Evolutionary conservation across 371 early-diverging fungal genomes (phyloP).

Genomic region (Rhizopus sp.): DNA sequence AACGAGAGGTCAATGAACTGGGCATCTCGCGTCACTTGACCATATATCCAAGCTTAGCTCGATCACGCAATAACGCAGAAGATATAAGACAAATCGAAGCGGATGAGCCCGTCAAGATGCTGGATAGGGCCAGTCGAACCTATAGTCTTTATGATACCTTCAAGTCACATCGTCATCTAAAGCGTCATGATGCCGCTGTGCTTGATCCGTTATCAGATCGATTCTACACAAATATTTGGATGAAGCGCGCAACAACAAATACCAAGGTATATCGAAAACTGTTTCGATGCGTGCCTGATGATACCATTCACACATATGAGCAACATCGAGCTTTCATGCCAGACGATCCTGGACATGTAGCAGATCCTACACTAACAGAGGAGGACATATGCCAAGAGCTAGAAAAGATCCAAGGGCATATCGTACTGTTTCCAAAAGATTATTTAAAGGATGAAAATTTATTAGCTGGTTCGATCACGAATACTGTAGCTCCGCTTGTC

Average conservation of each 20-base stretch:
- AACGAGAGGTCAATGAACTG: neutral
- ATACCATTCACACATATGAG: conserved; percentile 64
- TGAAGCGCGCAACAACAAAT: conserved; percentile 65
- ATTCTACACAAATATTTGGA: conserved; percentile 69
- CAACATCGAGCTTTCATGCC: conserved; percentile 64
- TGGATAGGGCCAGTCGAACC: conserved; percentile 40
- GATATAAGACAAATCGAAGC: conserved; percentile 35
- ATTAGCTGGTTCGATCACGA: conserved; percentile 55
- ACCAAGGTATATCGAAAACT: conserved; percentile 75
- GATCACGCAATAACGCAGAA: conserved; percentile 23
- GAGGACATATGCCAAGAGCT: conserved; percentile 45
- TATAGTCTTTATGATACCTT: conserved; percentile 43
- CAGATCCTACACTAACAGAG: conserved; percentile 40
- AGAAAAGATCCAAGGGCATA: conserved; percentile 56
- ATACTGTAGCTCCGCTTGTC: conserved; percentile 58
- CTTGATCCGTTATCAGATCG: conserved; percentile 75
- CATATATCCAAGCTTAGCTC: conserved; percentile 32
- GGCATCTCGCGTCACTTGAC: conserved; percentile 12
- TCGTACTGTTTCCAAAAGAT: conserved; percentile 76
- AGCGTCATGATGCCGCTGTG: conserved; percentile 50
- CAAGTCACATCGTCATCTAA: conserved; percentile 16
- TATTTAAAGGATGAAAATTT: conserved; percentile 76
- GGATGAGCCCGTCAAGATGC: conserved; percentile 39
- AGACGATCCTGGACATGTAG: conserved; percentile 58
- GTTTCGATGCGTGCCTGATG: conserved; percentile 88